Percentiles rank a stretch among this genome's conserved stretches.
Conservation (phyloP, 2,329 filamentous ascomycete species). For the Pyrenophora tritici-repentis region DNA sequence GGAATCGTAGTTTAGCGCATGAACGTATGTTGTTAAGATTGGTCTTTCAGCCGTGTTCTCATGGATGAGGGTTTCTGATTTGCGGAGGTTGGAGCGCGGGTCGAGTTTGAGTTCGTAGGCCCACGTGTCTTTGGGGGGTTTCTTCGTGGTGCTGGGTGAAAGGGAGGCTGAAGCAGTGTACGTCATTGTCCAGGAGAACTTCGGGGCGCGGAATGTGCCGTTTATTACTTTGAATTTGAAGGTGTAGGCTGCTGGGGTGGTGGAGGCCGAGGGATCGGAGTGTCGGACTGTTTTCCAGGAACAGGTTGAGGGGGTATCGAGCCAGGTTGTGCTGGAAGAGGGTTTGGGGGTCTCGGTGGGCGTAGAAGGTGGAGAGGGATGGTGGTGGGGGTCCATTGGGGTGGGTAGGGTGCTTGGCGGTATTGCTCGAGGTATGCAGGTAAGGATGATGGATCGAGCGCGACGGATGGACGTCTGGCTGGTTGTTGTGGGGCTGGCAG, state of each 20-base stretch:
- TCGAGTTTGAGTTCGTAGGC: constrained; percentile 37
- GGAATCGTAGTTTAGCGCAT: constrained; percentile 38
- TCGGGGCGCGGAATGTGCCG: constrained; percentile 32
- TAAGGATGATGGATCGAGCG: constrained; percentile 18
- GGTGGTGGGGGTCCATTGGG: constrained; percentile 38
- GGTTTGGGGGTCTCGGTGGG: constrained; percentile 12
- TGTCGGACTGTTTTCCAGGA: constrained; percentile 31
- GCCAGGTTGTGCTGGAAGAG: constrained; percentile 27
- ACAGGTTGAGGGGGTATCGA: constrained; percentile 28
- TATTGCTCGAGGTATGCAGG: constrained; percentile 36
- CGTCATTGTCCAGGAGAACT: constrained; percentile 38
- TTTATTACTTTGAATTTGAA: constrained; percentile 34
- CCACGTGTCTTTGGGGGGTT: constrained; percentile 21
- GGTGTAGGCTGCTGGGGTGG: constrained; percentile 22
- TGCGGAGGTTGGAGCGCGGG: constrained; percentile 26
- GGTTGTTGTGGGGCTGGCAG: constrained; percentile 4
- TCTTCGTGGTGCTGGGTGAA: background rate
- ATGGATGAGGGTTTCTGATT: constrained; percentile 29
- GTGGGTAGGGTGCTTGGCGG: constrained; percentile 38
- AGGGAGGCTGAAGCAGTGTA: too few species aligned
- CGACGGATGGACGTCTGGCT: constrained; percentile 2
- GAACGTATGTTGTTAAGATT: constrained; percentile 39
- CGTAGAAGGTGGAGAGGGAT: constrained; percentile 29
- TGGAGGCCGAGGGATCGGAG: constrained; percentile 13
- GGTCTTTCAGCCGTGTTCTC: constrained; percentile 12